Conservation (phyloP, 2,329 filamentous ascomycete genomes). For the Dothiorella sarmentorum region DNA sequence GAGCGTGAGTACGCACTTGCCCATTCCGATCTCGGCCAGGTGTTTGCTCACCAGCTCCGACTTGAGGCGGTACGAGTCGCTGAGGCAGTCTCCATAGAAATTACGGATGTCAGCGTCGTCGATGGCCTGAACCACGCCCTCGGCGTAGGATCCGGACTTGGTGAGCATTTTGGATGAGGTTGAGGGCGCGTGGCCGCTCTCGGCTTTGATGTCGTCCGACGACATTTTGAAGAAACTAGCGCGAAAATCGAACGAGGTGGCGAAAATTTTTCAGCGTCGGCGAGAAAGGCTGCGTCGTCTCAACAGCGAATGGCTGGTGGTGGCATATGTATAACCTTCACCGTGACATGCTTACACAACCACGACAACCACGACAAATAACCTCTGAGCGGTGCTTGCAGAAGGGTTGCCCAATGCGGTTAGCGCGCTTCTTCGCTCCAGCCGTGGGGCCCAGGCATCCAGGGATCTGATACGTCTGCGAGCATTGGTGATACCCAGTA, state of each 20-base stretch:
- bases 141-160: not conserved
- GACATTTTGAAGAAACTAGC: too few relatives aligned
- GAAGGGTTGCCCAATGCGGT: not conserved
- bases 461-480: too few relatives aligned
- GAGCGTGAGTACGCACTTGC: constrained; percentile 10
- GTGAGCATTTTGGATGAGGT: not conserved
- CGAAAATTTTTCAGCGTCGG: too few relatives aligned
- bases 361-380: not conserved
- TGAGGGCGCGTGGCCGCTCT: constrained; percentile 3
- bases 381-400: not conserved
- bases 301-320: too few relatives aligned
- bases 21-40: constrained; percentile 20
- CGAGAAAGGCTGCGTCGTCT: too few relatives aligned
- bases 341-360: not conserved
- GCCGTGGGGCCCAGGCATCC: too few relatives aligned
- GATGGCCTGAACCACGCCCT: constrained; percentile 3
- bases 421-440: too few relatives aligned
- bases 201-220: constrained; percentile 8
- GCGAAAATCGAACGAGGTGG: too few relatives aligned
- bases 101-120: constrained; percentile 32
- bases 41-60: constrained; percentile 26
- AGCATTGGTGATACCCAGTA: not conserved
- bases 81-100: constrained; percentile 39
- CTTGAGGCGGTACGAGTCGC: constrained; percentile 32
- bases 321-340: constrained; percentile 1